A percentile compares a stretch with the other conserved stretches of the same genome.
These are phyloP conservation scores for Dactylellina haptotyla DNA, from an alignment of 2,329 filamentous ascomycete species.

Conservation along the genomic window DNA sequence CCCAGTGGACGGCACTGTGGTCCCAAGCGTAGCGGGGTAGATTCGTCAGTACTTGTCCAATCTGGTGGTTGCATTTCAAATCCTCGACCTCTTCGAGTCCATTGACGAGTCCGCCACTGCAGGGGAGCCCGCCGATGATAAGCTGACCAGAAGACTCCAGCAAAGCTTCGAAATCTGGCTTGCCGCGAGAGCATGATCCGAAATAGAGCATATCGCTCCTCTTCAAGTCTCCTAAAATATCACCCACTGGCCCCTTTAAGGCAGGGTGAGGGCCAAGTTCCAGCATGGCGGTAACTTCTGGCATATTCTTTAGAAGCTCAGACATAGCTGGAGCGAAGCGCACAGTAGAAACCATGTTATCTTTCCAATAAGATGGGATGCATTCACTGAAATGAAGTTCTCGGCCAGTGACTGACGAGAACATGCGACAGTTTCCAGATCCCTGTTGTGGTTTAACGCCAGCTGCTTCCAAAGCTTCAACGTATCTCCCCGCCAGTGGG, in stretches of 20 bases:
- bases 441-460: constrained; percentile 41
- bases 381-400: constrained; percentile 56
- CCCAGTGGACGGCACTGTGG: constrained; percentile 23
- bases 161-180: constrained; percentile 27
- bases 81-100: constrained; percentile 21
- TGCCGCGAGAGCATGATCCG: constrained; percentile 27
- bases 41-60: constrained; percentile 50
- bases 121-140: constrained; percentile 11
- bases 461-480: constrained; percentile 49
- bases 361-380: constrained; percentile 57
- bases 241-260: constrained; percentile 53
- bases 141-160: constrained; percentile 16
- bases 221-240: constrained; percentile 29
- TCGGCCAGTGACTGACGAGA: constrained; percentile 57
- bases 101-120: constrained; percentile 20
- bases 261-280: constrained; percentile 56
- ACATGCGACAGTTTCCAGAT: constrained; percentile 55
- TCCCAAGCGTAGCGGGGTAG: constrained; percentile 55
- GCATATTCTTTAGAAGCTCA: constrained; percentile 44
- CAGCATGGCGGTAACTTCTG: constrained; percentile 44
- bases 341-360: constrained; percentile 61
- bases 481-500: constrained; percentile 60
- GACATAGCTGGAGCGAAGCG: constrained; percentile 60
- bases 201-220: constrained; percentile 29
- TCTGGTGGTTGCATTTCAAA: constrained; percentile 60